Base-by-base conservation (phyloP, 2,329 filamentous ascomycete species). In the Didymella pomorum region DNA sequence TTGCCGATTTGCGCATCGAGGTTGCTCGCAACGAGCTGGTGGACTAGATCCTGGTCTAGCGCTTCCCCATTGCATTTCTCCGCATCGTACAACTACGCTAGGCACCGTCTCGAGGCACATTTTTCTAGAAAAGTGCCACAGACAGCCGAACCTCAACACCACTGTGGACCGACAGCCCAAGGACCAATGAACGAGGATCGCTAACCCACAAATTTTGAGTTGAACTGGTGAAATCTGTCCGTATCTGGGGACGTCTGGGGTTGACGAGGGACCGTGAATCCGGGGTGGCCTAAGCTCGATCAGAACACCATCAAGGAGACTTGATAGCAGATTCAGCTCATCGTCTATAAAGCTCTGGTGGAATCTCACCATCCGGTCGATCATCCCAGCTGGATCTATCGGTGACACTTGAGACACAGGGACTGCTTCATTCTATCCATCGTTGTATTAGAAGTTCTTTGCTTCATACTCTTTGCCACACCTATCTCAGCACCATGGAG, bases 271-370 rank as follows among this genome's bases (percentile, higher is more conserved):
- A 65, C 65, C 57, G 64, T 58, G 28, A 69, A 63, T 71, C 66
- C 56, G 69, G 69, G 69, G 63, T 56, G 59, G 47, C 31, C 64
- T 64, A 63, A 53, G 62, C 63, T 56, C 39, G 48, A 58, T 62
- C 61, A 33, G 41, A 56, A 46, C 35, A 61, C 47, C 48, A 60
- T 52, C 51, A 61, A 28, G 48, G 58, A 58, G 62, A 45, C 54
- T 45, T 65, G 63, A 56, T 47, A 29, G 39, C 39, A 58, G 51
- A 10, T 62, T 26, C 42, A 46, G 23, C 42, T 35, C 37, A 51
- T 61, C 47, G 42, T 58, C 58, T 72, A 73, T 71, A 73, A 73
- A 73, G 61, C 48, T 59, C 50, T 53, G 57, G 37, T 46, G 43
- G 23, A 58, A 49, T 37, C 50, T 41, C 58, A 47, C 26, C 33